Conservation (phyloP, 2,329 filamentous ascomycete species). For the Epichloe uncinata region DNA sequence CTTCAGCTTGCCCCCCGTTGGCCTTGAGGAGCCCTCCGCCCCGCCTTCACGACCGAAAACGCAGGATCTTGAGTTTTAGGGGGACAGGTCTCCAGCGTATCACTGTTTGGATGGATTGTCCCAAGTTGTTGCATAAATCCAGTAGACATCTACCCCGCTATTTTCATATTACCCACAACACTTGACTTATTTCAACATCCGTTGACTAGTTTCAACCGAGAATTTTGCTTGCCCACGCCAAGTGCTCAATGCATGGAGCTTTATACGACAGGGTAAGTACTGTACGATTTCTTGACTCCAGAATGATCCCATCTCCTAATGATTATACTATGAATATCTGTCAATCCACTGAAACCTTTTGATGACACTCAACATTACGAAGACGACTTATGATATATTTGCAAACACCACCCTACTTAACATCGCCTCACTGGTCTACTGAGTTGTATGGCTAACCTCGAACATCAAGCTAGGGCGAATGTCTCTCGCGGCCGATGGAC, state of each 20-base stretch:
- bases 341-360: constrained; percentile 44
- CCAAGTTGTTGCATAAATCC: neutral
- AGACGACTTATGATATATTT: constrained; percentile 28
- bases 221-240: neutral
- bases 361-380: constrained; percentile 32
- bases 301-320: constrained; percentile 14
- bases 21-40: neutral
- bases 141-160: neutral
- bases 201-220: neutral
- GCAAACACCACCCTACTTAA: neutral
- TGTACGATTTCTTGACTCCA: neutral
- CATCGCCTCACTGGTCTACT: neutral
- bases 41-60: constrained; percentile 29
- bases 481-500: neutral
- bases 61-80: constrained; percentile 58
- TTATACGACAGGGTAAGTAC: neutral
- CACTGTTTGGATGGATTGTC: too few relatives aligned
- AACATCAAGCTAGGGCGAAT: neutral
- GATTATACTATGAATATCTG: constrained; percentile 43
- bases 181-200: neutral
- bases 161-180: neutral
- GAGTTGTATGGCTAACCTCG: neutral
- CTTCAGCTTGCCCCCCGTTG: constrained; percentile 62
- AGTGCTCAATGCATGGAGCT: neutral
- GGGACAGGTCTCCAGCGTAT: neutral